Evolutionary conservation across 2,329 filamentous ascomycete species (phyloP), one percentile per base, ranked within the genome.

Genomic region (Hypocrella siamensis): DNA sequence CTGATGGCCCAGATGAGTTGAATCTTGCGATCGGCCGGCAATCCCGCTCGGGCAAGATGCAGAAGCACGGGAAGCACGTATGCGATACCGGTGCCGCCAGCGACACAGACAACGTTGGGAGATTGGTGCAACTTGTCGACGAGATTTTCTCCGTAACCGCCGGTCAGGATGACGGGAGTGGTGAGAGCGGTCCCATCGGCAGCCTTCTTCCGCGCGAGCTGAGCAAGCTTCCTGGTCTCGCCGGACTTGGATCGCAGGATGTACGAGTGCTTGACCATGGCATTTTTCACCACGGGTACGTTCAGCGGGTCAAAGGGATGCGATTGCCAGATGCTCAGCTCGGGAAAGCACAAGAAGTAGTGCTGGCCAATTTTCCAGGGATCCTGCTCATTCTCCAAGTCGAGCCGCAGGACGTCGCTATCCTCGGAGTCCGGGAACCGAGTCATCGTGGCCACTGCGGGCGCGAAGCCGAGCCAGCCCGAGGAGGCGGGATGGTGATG

Each of bases 301-400:
- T 65, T 73, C 7, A 74, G 56, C 0, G 74, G 70, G 0, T 75
- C 81, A 45, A 82, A 79, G 0, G 78, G 78, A 43, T 83, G 78
- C 0, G 72, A 73, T 49, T 83, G 76, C 74, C 75, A 81, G 42
- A 82, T 64, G 42, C 65, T 75, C 19, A 70, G 57, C 37, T 75
- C 65, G 0, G 72, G 60, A 42, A 83, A 82, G 47, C 67, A 77
- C 12, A 82, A 57, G 43, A 72, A 82, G 48, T 79, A 82, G 45
- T 83, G 79, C 49, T 82, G 72, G 8, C 79, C 77, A 10, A 78
- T 56, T 10, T 60, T 54, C 76, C 77, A 83, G 0, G 65, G 48
- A 18, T 64, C 60, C 31, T 78, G 72, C 2, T 61, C 48, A 39
- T 79, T 71, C 2, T 66, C 53, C 36, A 82, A 72, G 33, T 83